Conservation (phyloP, 352 stramenopile genomes). For the Globisporangium nagaii region DNA sequence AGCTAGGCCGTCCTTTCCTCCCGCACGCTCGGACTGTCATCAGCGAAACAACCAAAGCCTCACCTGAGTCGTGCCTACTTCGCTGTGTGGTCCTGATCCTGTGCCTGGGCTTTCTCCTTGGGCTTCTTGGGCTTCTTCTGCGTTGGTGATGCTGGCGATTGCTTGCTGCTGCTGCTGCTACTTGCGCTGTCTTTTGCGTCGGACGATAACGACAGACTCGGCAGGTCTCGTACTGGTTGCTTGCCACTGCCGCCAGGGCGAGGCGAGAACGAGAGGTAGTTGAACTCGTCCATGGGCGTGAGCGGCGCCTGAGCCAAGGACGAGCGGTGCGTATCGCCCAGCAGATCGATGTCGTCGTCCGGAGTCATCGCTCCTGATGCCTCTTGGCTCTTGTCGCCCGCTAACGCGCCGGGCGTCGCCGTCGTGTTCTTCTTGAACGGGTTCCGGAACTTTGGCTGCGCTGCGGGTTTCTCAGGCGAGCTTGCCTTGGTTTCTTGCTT, state of each 20-base stretch:
- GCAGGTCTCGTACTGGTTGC: background rate
- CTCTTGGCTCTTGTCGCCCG: background rate
- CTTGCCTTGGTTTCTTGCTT: background rate
- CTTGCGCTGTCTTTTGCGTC: background rate
- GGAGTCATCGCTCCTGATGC: background rate
- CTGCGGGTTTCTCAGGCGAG: background rate
- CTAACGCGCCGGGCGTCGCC: background rate
- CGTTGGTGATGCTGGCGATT: background rate
- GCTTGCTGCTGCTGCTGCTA: background rate
- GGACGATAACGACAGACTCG: conserved; percentile 2
- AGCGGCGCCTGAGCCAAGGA: background rate
- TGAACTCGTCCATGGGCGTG: conserved; percentile 1
- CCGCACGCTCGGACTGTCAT: background rate
- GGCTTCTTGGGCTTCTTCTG: background rate
- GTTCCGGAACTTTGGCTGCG: conserved; percentile 8
- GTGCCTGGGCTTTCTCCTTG: background rate
- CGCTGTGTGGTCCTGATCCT: background rate
- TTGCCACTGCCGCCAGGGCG: background rate
- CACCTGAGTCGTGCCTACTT: too few relatives aligned
- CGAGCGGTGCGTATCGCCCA: background rate
- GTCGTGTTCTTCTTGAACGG: conserved; percentile 5
- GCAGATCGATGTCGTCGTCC: background rate
- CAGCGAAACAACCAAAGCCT: too few relatives aligned
- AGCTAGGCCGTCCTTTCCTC: background rate
- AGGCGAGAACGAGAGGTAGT: conserved; percentile 9